phyloP scores from a whole-genome alignment of 169 alveolate genomes.

The Eimeria praecox region DNA sequence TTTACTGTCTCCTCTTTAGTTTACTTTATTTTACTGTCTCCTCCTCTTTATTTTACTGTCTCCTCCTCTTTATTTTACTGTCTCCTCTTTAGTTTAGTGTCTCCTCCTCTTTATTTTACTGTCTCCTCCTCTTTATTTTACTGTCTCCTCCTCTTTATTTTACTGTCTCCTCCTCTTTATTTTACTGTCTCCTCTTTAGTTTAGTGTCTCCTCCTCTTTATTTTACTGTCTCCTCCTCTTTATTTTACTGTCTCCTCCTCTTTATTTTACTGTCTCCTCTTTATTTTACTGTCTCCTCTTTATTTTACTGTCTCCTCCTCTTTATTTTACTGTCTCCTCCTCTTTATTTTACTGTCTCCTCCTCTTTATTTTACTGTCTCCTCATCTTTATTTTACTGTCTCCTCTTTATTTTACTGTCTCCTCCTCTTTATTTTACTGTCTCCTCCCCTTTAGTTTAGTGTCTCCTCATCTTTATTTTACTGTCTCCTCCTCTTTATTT shows the following conservation, averaged over 20 bases:
- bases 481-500: background rate
- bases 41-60: no score
- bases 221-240: background rate
- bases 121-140: no score
- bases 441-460: background rate
- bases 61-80: background rate
- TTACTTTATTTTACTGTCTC: no score
- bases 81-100: background rate
- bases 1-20: background rate
- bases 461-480: background rate
- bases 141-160: no score
- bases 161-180: background rate
- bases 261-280: background rate
- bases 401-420: background rate
- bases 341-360: background rate
- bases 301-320: constrained; percentile 53
- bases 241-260: background rate
- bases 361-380: background rate
- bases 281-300: background rate
- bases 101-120: background rate
- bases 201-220: background rate
- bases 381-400: background rate
- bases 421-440: background rate
- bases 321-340: background rate
- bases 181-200: background rate